phyloP scores from a whole-genome alignment of 495 filamentous ascomycete species.

The Penicillium steckii region DNA sequence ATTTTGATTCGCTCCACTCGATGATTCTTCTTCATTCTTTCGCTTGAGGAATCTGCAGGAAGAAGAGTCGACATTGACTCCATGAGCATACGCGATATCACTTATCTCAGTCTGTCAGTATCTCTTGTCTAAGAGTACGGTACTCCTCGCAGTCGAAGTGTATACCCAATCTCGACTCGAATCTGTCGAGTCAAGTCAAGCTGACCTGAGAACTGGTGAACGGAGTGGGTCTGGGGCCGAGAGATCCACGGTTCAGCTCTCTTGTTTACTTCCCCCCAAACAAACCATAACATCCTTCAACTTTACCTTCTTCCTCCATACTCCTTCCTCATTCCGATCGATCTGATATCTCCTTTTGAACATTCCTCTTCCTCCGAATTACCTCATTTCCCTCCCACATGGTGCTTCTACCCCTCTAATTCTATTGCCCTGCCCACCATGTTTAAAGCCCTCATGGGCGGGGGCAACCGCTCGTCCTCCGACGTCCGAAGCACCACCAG shows the following conservation, averaged over 20 bases:
- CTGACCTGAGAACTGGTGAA: too few species aligned
- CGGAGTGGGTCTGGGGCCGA: slow-evolving; percentile 15
- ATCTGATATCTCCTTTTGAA: too few species aligned
- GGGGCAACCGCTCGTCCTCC: slow-evolving; percentile 37
- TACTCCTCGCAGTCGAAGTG: too few species aligned
- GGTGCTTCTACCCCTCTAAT: slow-evolving; percentile 29
- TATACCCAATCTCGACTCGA: slow-evolving; percentile 7
- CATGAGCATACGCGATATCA: too few species aligned
- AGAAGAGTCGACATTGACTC: too few species aligned
- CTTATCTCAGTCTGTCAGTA: too few species aligned
- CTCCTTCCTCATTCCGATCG: neutral
- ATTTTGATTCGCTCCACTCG: slow-evolving; percentile 34
- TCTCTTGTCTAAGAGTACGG: too few species aligned
- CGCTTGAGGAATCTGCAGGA: too few species aligned
- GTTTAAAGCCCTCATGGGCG: slow-evolving; percentile 48
- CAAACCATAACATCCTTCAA: slow-evolving; percentile 28
- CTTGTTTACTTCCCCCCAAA: slow-evolving; percentile 33
- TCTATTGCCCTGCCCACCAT: slow-evolving; percentile 41
- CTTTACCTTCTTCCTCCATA: slow-evolving; percentile 11
- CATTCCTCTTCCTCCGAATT: slow-evolving; percentile 3
- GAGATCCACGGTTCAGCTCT: slow-evolving; percentile 47
- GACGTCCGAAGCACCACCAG: slow-evolving; percentile 34
- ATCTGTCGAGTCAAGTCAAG: slow-evolving; percentile 31
- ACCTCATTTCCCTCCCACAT: slow-evolving; percentile 22
- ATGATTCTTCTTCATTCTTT: slow-evolving; percentile 8